Percentiles rank a stretch among this genome's conserved stretches.
Evolutionary conservation across 2,329 filamentous ascomycete genomes (phyloP).

Genomic region (Diaporthe citriasiana): DNA sequence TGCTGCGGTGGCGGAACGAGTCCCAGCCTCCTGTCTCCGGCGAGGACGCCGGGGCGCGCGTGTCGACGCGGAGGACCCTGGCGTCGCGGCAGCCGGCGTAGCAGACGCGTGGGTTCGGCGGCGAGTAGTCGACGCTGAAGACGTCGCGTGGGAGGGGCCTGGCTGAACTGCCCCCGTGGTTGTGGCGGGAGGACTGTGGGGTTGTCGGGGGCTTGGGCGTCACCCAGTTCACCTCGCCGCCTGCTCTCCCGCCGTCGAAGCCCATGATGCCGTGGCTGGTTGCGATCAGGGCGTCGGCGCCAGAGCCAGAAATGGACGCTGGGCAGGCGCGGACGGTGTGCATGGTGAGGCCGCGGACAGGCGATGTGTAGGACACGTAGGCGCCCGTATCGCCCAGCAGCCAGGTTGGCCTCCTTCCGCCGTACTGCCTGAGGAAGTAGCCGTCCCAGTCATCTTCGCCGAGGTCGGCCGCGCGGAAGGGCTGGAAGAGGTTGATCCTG

Average conservation of each 20-base stretch:
- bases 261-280: constrained; percentile 62
- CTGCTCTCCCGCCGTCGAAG: constrained; percentile 50
- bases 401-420: constrained; percentile 52
- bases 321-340: constrained; percentile 56
- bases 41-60: constrained; percentile 52
- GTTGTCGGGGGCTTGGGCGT: neutral
- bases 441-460: constrained; percentile 42
- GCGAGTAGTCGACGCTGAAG: constrained; percentile 64
- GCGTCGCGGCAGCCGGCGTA: constrained; percentile 66
- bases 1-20: constrained; percentile 52
- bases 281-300: constrained; percentile 62
- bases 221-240: constrained; percentile 51
- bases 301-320: constrained; percentile 56
- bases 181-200: neutral
- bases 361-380: constrained; percentile 45
- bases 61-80: constrained; percentile 61
- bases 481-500: constrained; percentile 59
- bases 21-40: constrained; percentile 46
- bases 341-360: constrained; percentile 40
- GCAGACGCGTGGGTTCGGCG: constrained; percentile 59
- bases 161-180: neutral
- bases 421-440: constrained; percentile 45
- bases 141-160: constrained; percentile 54
- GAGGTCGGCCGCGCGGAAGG: constrained; percentile 50
- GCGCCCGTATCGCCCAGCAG: constrained; percentile 52